phyloP scores from a whole-genome alignment of 768 basidiomycete genomes.

The Pisolithus albus region DNA sequence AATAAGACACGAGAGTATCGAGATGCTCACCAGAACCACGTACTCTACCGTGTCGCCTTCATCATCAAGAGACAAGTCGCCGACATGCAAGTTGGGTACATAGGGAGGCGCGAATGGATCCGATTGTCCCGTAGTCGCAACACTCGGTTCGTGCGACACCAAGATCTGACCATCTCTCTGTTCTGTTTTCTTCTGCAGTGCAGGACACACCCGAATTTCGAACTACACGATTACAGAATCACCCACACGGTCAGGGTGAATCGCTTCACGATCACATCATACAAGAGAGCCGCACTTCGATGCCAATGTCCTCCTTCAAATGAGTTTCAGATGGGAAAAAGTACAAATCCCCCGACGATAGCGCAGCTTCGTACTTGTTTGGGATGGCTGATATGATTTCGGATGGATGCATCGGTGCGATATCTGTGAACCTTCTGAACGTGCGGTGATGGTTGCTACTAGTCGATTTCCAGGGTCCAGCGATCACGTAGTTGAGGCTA shows the following conservation, averaged over 20 bases:
- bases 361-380: constrained; percentile 50
- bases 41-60: constrained; percentile 53
- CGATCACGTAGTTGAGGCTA: too few relatives aligned
- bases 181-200: constrained; percentile 70
- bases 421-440: too few relatives aligned
- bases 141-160: constrained; percentile 18
- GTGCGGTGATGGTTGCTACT: background rate
- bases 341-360: constrained; percentile 56
- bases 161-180: constrained; percentile 35
- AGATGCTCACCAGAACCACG: constrained; percentile 54
- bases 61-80: constrained; percentile 52
- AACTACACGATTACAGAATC: constrained; percentile 45
- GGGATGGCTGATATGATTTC: constrained; percentile 54
- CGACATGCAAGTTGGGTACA: constrained; percentile 64
- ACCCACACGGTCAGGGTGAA: background rate
- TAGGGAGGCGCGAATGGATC: constrained; percentile 91
- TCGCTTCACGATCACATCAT: constrained; percentile 1
- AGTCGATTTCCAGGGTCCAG: background rate
- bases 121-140: constrained; percentile 16
- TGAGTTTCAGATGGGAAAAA: constrained; percentile 73
- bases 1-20: background rate
- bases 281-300: constrained; percentile 46
- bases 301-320: constrained; percentile 51
- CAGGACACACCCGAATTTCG: constrained; percentile 79
- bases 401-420: constrained; percentile 12